A percentile compares a stretch with the other conserved stretches of the same genome.
phyloP scores from a whole-genome alignment of 352 stramenopile genomes.

The Phytophthora cactorum region DNA sequence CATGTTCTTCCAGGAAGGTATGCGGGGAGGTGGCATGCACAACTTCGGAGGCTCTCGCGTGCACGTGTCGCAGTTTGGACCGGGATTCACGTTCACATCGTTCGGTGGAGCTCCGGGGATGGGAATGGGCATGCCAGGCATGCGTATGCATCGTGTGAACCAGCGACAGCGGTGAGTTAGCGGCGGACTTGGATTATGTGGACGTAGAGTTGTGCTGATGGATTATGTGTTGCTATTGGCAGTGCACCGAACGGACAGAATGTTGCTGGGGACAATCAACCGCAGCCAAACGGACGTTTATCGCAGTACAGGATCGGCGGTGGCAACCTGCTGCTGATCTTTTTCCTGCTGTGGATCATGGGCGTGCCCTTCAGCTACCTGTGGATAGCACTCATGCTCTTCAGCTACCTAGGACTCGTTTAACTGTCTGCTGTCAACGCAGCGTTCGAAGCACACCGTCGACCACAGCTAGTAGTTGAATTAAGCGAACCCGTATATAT shows the following conservation, averaged over 20 bases:
- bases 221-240: slow-evolving; percentile 13
- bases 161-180: slow-evolving; percentile 54
- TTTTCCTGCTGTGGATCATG: slow-evolving; percentile 84
- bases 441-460: background rate
- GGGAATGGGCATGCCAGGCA: slow-evolving; percentile 57
- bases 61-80: slow-evolving; percentile 80
- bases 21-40: slow-evolving; percentile 54
- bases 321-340: slow-evolving; percentile 76
- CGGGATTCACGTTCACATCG: slow-evolving; percentile 77
- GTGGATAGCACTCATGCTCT: slow-evolving; percentile 81
- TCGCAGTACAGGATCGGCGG: slow-evolving; percentile 71
- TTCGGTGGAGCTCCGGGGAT: slow-evolving; percentile 67
- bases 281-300: slow-evolving; percentile 41
- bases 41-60: slow-evolving; percentile 66
- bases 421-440: slow-evolving; percentile 23
- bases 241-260: slow-evolving; percentile 39
- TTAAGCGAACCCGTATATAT: slow-evolving; percentile 40
- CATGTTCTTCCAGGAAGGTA: slow-evolving; percentile 84
- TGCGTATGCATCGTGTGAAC: slow-evolving; percentile 56
- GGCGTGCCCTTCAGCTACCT: slow-evolving; percentile 81
- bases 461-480: slow-evolving; percentile 15
- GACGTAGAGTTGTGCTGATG: slow-evolving; percentile 4
- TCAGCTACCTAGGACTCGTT: slow-evolving; percentile 76
- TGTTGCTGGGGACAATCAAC: slow-evolving; percentile 34
- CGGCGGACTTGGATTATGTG: background rate